A percentile compares a stretch with the other conserved stretches of the same genome.
These are phyloP conservation scores for Fusarium metavorans DNA, from an alignment of 2,329 filamentous ascomycete species.

Conservation along the genomic window DNA sequence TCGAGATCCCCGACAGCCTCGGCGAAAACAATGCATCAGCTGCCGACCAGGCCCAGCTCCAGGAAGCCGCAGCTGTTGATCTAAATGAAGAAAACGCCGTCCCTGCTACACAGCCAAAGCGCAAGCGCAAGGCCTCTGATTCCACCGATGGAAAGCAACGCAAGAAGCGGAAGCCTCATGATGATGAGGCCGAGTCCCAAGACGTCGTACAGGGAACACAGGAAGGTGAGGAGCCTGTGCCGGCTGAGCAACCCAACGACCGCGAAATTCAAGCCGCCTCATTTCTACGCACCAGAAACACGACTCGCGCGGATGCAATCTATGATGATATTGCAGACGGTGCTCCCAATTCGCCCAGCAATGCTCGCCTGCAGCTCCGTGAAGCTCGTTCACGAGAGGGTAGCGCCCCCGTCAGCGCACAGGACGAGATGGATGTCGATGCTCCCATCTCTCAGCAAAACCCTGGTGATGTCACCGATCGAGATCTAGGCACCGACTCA, in stretches of 20 bases:
- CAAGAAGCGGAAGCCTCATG: conserved; percentile 49
- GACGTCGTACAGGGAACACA: conserved; percentile 39
- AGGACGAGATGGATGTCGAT: conserved; percentile 44
- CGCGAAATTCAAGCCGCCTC: conserved; percentile 19
- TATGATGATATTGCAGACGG: conserved; percentile 35
- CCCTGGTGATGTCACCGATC: conserved; percentile 13
- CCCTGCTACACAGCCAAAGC: conserved; percentile 44
- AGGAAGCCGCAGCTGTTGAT: conserved; percentile 20
- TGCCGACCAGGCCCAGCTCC: conserved; percentile 17
- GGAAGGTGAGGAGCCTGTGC: conserved; percentile 27
- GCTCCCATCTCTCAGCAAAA: conserved; percentile 12
- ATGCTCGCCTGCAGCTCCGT: conserved; percentile 41
- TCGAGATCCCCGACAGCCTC: conserved; percentile 39
- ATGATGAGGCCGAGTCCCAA: conserved; percentile 33
- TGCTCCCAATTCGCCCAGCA: conserved; percentile 45
- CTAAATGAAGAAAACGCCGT: conserved; percentile 31
- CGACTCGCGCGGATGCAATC: conserved; percentile 28
- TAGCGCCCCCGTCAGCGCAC: conserved; percentile 29
- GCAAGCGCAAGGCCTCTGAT: conserved; percentile 50
- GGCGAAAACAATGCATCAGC: conserved; percentile 15
- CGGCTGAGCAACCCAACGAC: conserved; percentile 9
- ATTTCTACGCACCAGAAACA: conserved; percentile 27
- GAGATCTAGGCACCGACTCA: conserved; percentile 19
- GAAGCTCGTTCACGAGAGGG: conserved; percentile 46
- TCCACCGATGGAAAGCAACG: conserved; percentile 47